Base-by-base conservation (phyloP, 148 eudicot species). In the Pharnaceum exiguum region DNA sequence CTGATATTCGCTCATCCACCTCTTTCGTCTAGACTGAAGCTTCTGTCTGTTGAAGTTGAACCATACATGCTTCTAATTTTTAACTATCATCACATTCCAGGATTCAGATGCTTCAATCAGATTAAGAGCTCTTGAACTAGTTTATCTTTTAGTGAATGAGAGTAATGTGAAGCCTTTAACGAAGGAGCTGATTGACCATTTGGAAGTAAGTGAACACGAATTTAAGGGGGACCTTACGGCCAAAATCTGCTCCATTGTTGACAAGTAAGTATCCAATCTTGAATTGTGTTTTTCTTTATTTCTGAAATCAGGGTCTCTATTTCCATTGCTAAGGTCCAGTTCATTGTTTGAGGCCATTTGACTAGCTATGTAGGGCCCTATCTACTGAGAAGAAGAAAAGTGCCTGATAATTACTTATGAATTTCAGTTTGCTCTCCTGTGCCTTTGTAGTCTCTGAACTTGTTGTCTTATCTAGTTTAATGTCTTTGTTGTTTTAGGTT, bases 81-180 rank as follows among this genome's bases (percentile, higher is more conserved):
- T 53, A 24, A 47, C 15, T 17, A 21, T 45, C 19, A 62, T 63
- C 65, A 19, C 48, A 67, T 73, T 60, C 50, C 86, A 93, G 99
- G 99, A 93, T 80, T 79, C 91, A 65, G 99, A 93, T 82, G 91
- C 91, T 63, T 93, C 99, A 55, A 93, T 93, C 59, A 80, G 99
- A 62, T 88, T 88, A 78, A 85, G 87, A 77, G 99, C 99, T 57
- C 89, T 93, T 69, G 99, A 93, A 57, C 95, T 93, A 69, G 80
- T 89, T 46, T 93, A 78, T 80, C 87, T 93, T 68, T 82, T 93
- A 40, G 87, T 85, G 51, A 93, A 93, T 68, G 99, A 93, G 78
- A 89, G 76, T 60, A 93, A 93, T 70, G 99, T 80, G 38, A 83
- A 86, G 65, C 62, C 95, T 71, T 72, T 93, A 83, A 83, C 90